phyloP scores from a whole-genome alignment of 73 alveolate species.

The Paramecium sonneborni region DNA sequence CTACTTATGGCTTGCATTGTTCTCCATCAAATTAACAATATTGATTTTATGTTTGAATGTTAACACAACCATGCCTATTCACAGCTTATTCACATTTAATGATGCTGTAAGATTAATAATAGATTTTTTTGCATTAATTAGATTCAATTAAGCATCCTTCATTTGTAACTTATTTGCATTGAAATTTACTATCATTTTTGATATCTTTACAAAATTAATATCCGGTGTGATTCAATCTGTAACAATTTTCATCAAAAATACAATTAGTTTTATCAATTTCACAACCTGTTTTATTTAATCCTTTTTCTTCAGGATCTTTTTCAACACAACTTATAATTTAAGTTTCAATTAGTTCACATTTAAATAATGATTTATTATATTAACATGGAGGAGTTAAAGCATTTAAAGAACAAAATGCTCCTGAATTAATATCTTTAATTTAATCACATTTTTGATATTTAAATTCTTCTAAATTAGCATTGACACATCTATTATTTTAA shows the following conservation, averaged over 20 bases:
- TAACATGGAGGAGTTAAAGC: neutral
- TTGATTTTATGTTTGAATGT: neutral
- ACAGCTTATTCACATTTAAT: neutral
- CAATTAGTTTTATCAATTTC: neutral
- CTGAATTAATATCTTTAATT: neutral
- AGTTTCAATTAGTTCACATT: neutral
- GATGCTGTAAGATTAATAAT: neutral
- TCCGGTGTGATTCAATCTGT: neutral
- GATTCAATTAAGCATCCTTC: neutral
- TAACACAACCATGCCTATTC: neutral
- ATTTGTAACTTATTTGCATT: neutral
- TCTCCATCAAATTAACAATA: neutral
- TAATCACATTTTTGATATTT: neutral
- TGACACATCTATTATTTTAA: neutral
- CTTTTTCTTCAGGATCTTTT: neutral
- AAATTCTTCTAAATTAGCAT: neutral
- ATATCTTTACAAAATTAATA: neutral
- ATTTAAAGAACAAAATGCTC: neutral
- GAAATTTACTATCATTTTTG: neutral
- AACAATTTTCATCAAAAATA: neutral
- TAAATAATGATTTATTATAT: neutral
- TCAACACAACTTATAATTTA: neutral
- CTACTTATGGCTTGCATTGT: neutral
- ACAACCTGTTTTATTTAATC: neutral
- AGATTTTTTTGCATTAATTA: neutral